phyloP scores from a whole-genome alignment of 2,329 filamentous ascomycete genomes.

The Fusarium sp. region DNA sequence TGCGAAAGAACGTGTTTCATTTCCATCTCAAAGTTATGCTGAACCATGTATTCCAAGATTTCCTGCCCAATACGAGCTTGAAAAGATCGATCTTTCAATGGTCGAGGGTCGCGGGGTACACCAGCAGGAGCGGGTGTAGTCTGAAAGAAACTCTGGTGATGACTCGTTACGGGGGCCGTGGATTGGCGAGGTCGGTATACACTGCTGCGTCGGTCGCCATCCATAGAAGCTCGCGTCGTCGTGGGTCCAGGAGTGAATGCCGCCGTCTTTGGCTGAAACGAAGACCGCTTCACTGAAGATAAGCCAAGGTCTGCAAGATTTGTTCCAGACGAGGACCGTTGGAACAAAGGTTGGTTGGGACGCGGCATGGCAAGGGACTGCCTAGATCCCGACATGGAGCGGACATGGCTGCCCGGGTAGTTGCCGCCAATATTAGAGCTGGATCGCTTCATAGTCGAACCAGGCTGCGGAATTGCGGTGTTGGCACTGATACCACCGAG shows the following conservation, averaged over 20 bases:
- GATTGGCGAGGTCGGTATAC: constrained; percentile 80
- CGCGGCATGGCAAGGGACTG: constrained; percentile 87
- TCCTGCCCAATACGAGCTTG: constrained; percentile 89
- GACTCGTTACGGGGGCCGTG: constrained; percentile 73
- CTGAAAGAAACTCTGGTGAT: constrained; percentile 97
- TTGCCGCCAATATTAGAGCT: constrained; percentile 78
- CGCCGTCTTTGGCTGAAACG: constrained; percentile 79
- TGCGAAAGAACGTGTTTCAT: constrained; percentile 95
- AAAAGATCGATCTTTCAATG: constrained; percentile 83
- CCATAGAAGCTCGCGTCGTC: constrained; percentile 59
- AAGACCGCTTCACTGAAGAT: constrained; percentile 86
- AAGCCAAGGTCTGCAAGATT: constrained; percentile 84
- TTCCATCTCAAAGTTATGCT: constrained; percentile 97
- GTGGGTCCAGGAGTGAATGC: constrained; percentile 67
- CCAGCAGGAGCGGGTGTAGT: constrained; percentile 85
- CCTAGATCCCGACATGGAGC: constrained; percentile 84
- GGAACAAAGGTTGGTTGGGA: constrained; percentile 88
- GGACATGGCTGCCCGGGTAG: constrained; percentile 77
- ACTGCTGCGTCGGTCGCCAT: constrained; percentile 78
- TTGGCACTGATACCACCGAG: constrained; percentile 87
- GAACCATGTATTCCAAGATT: constrained; percentile 88
- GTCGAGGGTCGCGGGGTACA: constrained; percentile 86
- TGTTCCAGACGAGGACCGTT: constrained; percentile 83
- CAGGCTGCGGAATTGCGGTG: constrained; percentile 87
- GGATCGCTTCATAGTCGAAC: constrained; percentile 93